phyloP scores from a whole-genome alignment of 495 filamentous ascomycete genomes.

The Penicillium cosmopolitanum region DNA sequence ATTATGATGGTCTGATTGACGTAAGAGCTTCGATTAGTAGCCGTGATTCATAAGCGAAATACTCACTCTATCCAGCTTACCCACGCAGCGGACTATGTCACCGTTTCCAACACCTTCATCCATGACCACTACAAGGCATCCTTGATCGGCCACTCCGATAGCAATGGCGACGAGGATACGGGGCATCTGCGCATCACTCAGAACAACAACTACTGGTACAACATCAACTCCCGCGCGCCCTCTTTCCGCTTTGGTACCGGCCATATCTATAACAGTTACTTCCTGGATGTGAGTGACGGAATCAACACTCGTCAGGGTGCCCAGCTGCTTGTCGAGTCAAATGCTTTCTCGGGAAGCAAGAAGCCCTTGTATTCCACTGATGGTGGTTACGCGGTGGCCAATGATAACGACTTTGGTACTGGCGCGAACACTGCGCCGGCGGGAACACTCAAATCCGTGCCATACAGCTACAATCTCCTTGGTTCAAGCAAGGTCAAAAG shows the following conservation, averaged over 20 bases:
- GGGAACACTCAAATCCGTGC: conserved; percentile 53
- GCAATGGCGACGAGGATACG: conserved; percentile 46
- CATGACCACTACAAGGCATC: conserved; percentile 70
- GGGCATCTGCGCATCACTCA: conserved; percentile 63
- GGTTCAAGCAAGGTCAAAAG: conserved; percentile 45
- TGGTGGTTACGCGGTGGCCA: conserved; percentile 53
- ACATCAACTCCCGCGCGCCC: conserved; percentile 63
- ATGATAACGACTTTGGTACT: conserved; percentile 59
- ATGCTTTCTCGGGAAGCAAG: conserved; percentile 52
- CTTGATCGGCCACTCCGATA: conserved; percentile 61
- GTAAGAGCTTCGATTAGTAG: conserved; percentile 31
- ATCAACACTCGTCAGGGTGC: conserved; percentile 70
- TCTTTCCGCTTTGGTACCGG: conserved; percentile 66
- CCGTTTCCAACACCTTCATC: conserved; percentile 53
- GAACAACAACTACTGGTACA: conserved; percentile 65
- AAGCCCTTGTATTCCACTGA: conserved; percentile 60
- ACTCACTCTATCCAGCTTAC: conserved; percentile 30
- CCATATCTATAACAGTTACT: conserved; percentile 56
- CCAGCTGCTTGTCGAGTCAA: conserved; percentile 65
- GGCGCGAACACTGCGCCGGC: conserved; percentile 46
- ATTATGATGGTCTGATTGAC: conserved; percentile 70
- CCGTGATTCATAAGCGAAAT: background rate
- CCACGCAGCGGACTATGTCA: conserved; percentile 55
- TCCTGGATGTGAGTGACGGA: conserved; percentile 52
- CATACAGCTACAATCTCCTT: conserved; percentile 55